Percentiles rank a stretch among this genome's conserved stretches.
phyloP scores from a whole-genome alignment of 495 filamentous ascomycete genomes.

The Jackrogersella multiformis region DNA sequence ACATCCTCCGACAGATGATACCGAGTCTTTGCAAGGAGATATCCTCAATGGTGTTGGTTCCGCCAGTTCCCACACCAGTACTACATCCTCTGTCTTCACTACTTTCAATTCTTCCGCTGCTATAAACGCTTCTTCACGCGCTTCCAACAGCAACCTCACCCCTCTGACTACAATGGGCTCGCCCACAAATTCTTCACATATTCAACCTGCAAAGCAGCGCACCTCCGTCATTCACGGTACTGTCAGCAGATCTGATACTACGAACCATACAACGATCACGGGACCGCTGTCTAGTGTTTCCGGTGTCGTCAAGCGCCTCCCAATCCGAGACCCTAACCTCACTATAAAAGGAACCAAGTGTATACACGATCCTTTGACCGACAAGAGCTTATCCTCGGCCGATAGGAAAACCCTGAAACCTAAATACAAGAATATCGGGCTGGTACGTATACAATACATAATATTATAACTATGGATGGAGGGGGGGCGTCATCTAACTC shows the following conservation, averaged over 20 bases:
- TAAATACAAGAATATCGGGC: conserved; percentile 75
- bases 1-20: conserved; percentile 61
- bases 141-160: conserved; percentile 67
- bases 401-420: conserved; percentile 74
- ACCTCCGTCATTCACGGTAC: conserved; percentile 46
- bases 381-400: conserved; percentile 56
- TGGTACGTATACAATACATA: conserved; percentile 66
- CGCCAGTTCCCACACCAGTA: conserved; percentile 71
- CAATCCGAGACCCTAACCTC: conserved; percentile 68
- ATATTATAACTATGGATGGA: conserved; percentile 48
- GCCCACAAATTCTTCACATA: conserved; percentile 70
- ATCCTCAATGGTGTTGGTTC: conserved; percentile 71
- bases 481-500: conserved; percentile 66
- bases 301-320: conserved; percentile 61
- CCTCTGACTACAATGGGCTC: conserved; percentile 81
- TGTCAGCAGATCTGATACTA: conserved; percentile 43
- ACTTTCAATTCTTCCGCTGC: conserved; percentile 58
- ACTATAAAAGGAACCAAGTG: conserved; percentile 72
- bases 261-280: conserved; percentile 36
- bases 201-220: conserved; percentile 50
- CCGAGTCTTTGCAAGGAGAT: conserved; percentile 67
- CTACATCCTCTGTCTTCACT: conserved; percentile 72
- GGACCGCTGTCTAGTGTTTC: conserved; percentile 34
- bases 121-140: conserved; percentile 58
- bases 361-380: conserved; percentile 78